Base-by-base conservation (phyloP, 192 early-diverging fungal species). In the Coemansia sp. region DNA sequence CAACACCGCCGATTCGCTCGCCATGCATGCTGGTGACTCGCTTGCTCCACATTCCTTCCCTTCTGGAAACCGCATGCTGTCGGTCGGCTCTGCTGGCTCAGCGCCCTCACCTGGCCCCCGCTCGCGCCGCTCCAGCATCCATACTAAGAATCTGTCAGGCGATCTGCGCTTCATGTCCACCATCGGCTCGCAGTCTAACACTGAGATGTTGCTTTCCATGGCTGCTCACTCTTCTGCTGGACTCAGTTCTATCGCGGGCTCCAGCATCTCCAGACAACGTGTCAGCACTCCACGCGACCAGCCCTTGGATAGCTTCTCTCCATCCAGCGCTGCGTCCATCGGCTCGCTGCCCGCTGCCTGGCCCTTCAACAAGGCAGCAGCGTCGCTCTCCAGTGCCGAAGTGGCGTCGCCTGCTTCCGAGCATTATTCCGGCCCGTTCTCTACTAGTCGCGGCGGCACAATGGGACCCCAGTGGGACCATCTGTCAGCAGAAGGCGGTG, bases 291-390 rank as follows among this genome's bases (percentile, higher is more conserved):
- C 38, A 14, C 38, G 38, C 12, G 38, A 44, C 49, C 21, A 60
- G 41, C 30, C 44, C 7, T 32, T 50, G 18, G 26, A 25, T 32
- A 25, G 61, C 8, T 50, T 48, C 27, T 72, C 69, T 16, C 68
- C 76, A 5, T 71, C 71, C 4, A 79, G 71, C 54, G 64, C 76
- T 3, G 56, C 57, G 19, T 73, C 76, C 6, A 47, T 57, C 6
- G 32, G 25, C 8, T 70, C 71, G 30, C 22, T 60, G 49, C 76
- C 69, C 22, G 67, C 64, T 5, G 76, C 76, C 12, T 79, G 76
- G 76, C 76, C 76, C 9, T 79, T 69, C 52, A 79, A 79, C 71
- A 79, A 79, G 64, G 56, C 54, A 14, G 30, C 58, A 21, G 28
- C 44, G 54, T 16, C 10, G 26, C 23, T 41, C 16, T 31, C 51